Evolutionary conservation across 257 asterid species (phyloP).

Genomic region (Nicotiana otophora): DNA sequence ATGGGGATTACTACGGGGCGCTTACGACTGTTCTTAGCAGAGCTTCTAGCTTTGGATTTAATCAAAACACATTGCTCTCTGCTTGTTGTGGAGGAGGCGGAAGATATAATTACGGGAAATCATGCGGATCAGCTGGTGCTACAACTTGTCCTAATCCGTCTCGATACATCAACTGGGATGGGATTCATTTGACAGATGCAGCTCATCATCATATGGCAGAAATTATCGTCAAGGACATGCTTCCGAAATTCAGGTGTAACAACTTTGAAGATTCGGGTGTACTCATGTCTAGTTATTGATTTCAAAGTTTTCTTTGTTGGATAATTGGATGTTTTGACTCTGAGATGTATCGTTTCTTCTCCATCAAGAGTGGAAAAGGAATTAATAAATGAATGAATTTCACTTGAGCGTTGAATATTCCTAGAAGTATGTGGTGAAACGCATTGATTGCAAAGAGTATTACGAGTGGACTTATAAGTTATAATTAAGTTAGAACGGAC

Average conservation of each 20-base stretch:
- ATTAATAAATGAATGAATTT: too few relatives aligned
- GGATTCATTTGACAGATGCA: neutral
- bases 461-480: too few relatives aligned
- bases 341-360: too few relatives aligned
- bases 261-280: neutral
- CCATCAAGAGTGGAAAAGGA: too few relatives aligned
- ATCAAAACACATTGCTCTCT: neutral
- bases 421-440: too few relatives aligned
- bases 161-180: neutral
- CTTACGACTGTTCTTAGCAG: neutral
- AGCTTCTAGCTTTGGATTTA: neutral
- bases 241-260: neutral
- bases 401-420: too few relatives aligned
- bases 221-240: neutral
- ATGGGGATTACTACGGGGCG: neutral
- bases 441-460: too few relatives aligned
- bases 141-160: neutral
- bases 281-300: neutral
- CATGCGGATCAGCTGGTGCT: neutral
- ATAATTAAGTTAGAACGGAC: too few relatives aligned
- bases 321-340: too few relatives aligned
- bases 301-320: neutral
- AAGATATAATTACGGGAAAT: neutral
- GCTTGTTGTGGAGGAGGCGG: neutral
- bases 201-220: neutral